Conservation (phyloP, 2,329 filamentous ascomycete genomes). For the Sordariomycetes sp. region DNA sequence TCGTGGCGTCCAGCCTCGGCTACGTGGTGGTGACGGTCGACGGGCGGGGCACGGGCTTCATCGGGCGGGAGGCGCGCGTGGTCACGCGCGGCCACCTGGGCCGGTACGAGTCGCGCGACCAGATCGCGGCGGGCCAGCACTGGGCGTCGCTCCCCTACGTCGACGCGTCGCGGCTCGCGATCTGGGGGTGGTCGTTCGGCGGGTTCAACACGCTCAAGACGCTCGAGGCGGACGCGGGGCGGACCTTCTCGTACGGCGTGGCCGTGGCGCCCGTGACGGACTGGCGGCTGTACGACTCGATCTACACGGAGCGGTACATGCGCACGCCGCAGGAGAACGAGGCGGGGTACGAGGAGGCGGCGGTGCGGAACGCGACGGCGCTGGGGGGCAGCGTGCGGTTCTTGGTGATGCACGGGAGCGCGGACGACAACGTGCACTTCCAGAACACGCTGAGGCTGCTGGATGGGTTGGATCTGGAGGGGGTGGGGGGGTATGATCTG, state of each 20-base stretch:
- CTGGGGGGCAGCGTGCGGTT: conserved; percentile 73
- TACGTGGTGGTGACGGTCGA: conserved; percentile 95
- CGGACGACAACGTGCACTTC: conserved; percentile 95
- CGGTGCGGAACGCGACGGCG: conserved; percentile 63
- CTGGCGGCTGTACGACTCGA: conserved; percentile 89
- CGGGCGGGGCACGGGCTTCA: conserved; percentile 83
- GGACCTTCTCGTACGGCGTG: conserved; percentile 94
- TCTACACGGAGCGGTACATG: conserved; percentile 98
- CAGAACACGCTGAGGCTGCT: conserved; percentile 86
- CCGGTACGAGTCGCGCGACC: conserved; percentile 74
- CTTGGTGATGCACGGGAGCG: conserved; percentile 90
- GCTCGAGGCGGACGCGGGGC: conserved; percentile 78
- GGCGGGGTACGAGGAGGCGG: conserved; percentile 64
- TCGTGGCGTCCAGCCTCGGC: conserved; percentile 72
- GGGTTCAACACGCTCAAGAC: conserved; percentile 94
- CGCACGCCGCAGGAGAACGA: conserved; percentile 78
- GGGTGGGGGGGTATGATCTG: conserved; percentile 88
- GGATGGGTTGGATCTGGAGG: conserved; percentile 72
- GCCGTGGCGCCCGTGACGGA: conserved; percentile 97
- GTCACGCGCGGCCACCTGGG: conserved; percentile 77
- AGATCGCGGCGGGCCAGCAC: conserved; percentile 79
- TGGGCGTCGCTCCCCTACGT: conserved; percentile 78
- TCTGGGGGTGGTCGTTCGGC: conserved; percentile 98
- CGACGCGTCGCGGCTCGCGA: conserved; percentile 70
- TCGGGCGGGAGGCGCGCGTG: conserved; percentile 74